Evolutionary conservation across 2,329 filamentous ascomycete species (phyloP).

Genomic region (Periglandula ipomoeae): DNA sequence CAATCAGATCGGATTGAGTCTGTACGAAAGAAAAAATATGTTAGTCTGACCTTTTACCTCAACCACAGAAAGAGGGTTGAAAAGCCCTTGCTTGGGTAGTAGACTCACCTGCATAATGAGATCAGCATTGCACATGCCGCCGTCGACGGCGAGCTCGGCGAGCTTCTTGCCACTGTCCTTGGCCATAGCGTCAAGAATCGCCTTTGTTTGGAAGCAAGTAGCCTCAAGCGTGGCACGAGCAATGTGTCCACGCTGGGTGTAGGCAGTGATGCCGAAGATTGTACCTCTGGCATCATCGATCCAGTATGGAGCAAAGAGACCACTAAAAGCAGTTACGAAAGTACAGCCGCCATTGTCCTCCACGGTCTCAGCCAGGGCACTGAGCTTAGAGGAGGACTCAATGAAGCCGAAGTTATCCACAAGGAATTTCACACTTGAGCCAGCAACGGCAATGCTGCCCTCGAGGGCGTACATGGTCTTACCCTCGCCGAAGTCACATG

Average conservation of each 20-base stretch:
- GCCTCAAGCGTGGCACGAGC: constrained; percentile 73
- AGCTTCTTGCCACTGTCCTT: constrained; percentile 68
- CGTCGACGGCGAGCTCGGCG: constrained; percentile 69
- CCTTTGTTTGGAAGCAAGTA: constrained; percentile 76
- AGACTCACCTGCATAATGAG: constrained; percentile 60
- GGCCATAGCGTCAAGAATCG: constrained; percentile 73
- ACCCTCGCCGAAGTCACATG: constrained; percentile 61
- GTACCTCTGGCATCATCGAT: constrained; percentile 75
- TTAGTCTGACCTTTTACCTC: not conserved
- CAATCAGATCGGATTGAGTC: constrained; percentile 73
- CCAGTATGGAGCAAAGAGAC: constrained; percentile 77
- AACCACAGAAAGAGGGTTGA: not conserved
- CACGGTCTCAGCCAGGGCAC: constrained; percentile 37
- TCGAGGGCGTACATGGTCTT: constrained; percentile 68
- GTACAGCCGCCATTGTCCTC: constrained; percentile 66
- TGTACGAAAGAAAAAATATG: constrained; percentile 15
- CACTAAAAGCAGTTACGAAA: constrained; percentile 73
- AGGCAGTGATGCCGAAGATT: constrained; percentile 69
- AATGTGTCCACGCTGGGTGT: constrained; percentile 68
- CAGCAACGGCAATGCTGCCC: constrained; percentile 68
- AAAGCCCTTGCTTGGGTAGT: not conserved
- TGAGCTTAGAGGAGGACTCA: constrained; percentile 35
- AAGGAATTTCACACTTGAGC: constrained; percentile 64
- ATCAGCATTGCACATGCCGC: constrained; percentile 73
- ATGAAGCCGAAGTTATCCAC: constrained; percentile 50